Evolutionary conservation across 441 rosid species (phyloP), one percentile per base, ranked within the genome.

Genomic region (Biscutella laevigata): DNA sequence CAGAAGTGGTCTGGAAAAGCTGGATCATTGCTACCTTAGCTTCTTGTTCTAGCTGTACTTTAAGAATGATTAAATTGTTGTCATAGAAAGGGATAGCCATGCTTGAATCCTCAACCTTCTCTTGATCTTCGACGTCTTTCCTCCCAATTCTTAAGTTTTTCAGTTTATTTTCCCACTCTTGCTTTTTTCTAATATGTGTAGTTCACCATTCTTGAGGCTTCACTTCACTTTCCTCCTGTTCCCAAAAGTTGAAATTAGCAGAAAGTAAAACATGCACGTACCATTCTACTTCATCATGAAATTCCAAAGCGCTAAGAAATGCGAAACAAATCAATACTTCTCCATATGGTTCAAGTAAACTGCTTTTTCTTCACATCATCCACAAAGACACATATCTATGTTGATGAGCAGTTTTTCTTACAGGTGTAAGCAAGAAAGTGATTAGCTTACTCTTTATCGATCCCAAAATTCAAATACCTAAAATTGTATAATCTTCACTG

Each of bases 141-240:
- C 67, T 84, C 49, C 94, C 91, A 50, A 69, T 63, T 64, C 76
- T 44, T 38, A 88, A 82, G 76, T 78, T 81, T 71, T 67, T 84
- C 22, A 88, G 61, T 51, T 71, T 82, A 55, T 79, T 87, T 53
- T 88, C 94, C 98, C 95, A 88, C 56, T 88, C 94, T 59, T 78
- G 83, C 67, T 80, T 92, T 9, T 70, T 74, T 47, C 76, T 80
- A 50, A 79, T 71, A 53, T 64, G 72, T 8, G 73, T 70, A 61
- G 77, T 68, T 59, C 68, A 80, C 96, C 95, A 77, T 62, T 73
- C 79, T 15, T 65, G 61, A 66, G 72, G 71, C 71, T 71, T 87
- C 54, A 77, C 79, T 63, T 75, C 88, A 40, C 71, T 49, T 53
- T 65, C 64, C 59, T 57, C 68, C 88, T 92, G 82, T 59, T 58